phyloP scores from a whole-genome alignment of 768 basidiomycete genomes.

The Termitomyces sp. region DNA sequence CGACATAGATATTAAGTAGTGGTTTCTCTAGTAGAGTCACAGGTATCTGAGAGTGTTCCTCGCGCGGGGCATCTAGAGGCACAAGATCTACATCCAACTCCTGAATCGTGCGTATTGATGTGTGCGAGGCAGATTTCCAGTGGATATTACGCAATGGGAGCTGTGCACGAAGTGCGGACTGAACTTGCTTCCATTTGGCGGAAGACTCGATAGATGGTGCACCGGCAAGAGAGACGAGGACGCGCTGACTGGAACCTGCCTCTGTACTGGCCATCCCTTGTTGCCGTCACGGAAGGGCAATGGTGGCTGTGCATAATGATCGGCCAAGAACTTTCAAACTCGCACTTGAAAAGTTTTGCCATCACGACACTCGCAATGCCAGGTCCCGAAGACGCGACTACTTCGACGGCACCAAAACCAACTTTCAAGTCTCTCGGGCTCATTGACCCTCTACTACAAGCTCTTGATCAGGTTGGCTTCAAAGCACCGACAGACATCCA shows the following conservation, averaged over 20 bases:
- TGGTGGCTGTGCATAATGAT: slow-evolving; percentile 20
- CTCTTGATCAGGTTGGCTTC: slow-evolving; percentile 77
- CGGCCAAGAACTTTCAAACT: slow-evolving; percentile 11
- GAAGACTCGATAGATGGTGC: slow-evolving; percentile 61
- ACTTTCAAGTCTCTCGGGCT: slow-evolving; percentile 85
- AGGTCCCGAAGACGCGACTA: slow-evolving; percentile 55
- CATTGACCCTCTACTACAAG: slow-evolving; percentile 84
- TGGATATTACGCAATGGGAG: slow-evolving; percentile 87
- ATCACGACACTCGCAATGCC: slow-evolving; percentile 40
- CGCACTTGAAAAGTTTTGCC: slow-evolving; percentile 15
- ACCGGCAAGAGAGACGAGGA: slow-evolving; percentile 65
- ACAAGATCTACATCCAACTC: slow-evolving; percentile 77
- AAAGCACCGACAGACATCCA: slow-evolving; percentile 91
- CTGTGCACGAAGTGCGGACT: slow-evolving; percentile 58
- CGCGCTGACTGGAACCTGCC: slow-evolving; percentile 32
- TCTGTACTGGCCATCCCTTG: slow-evolving; percentile 13
- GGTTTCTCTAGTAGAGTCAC: slow-evolving; percentile 81
- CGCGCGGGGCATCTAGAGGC: slow-evolving; percentile 59
- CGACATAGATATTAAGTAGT: slow-evolving; percentile 79
- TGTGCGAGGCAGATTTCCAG: slow-evolving; percentile 77
- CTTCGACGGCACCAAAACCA: slow-evolving; percentile 23
- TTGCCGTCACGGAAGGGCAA: slow-evolving; percentile 6
- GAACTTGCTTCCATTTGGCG: slow-evolving; percentile 68
- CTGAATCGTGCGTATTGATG: slow-evolving; percentile 81
- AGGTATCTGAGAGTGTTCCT: slow-evolving; percentile 73